phyloP scores from a whole-genome alignment of 2,329 filamentous ascomycete genomes.

The Dothiorella sarmentorum region DNA sequence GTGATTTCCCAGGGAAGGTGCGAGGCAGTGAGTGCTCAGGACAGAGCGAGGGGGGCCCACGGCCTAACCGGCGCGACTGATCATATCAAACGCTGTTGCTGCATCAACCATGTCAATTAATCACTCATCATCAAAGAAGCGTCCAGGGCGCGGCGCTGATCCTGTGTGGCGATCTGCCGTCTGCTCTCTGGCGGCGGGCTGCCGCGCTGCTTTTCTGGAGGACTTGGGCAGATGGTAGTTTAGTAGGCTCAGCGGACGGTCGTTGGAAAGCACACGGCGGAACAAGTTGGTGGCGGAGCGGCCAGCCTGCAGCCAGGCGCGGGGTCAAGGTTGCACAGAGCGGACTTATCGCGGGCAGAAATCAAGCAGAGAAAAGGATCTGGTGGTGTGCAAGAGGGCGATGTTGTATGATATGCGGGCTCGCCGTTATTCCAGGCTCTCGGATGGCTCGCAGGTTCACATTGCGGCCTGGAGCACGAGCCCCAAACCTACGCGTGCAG shows the following conservation, averaged over 20 bases:
- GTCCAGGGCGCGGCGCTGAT: neutral
- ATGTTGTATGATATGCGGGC: slow-evolving; percentile 10
- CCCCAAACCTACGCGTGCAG: slow-evolving; percentile 12
- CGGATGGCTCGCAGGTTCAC: slow-evolving; percentile 7
- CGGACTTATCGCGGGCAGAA: neutral
- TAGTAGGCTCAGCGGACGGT: no score
- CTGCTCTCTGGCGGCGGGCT: neutral
- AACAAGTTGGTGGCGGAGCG: neutral
- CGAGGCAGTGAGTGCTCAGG: slow-evolving; percentile 9
- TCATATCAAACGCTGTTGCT: slow-evolving; percentile 10
- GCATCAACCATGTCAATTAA: slow-evolving; percentile 15
- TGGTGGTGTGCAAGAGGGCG: neutral
- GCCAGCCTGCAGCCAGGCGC: neutral
- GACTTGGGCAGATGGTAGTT: no score
- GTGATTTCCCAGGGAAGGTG: slow-evolving; percentile 10
- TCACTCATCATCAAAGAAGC: neutral
- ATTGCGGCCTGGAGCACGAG: slow-evolving; percentile 3
- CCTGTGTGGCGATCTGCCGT: no score
- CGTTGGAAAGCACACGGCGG: slow-evolving; percentile 1
- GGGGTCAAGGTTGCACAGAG: slow-evolving; percentile 1
- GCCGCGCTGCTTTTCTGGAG: no score
- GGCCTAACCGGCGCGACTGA: slow-evolving; percentile 1
- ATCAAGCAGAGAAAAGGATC: slow-evolving; percentile 4
- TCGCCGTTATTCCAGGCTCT: slow-evolving; percentile 12
- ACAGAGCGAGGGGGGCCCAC: neutral